These are phyloP conservation scores for Sugiyamaella americana DNA, from an alignment of 805 yeast genomes.

Conservation along the genomic window DNA sequence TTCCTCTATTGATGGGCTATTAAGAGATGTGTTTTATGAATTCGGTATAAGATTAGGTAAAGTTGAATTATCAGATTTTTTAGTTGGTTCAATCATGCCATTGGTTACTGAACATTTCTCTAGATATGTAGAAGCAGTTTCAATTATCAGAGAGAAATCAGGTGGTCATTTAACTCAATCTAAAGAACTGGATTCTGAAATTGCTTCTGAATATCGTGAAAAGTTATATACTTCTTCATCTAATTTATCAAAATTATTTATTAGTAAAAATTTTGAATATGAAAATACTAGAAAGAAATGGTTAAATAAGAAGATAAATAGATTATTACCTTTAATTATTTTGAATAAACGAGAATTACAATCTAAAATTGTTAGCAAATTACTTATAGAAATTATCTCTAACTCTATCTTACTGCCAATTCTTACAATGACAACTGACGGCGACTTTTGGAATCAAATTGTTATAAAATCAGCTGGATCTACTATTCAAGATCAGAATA, in stretches of 20 bases:
- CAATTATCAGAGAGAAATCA: slow-evolving; percentile 26
- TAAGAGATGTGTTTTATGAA: slow-evolving; percentile 38
- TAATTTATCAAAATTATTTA: slow-evolving; percentile 40
- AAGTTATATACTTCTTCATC: slow-evolving; percentile 43
- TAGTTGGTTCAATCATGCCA: slow-evolving; percentile 58
- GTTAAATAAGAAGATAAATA: slow-evolving; percentile 39
- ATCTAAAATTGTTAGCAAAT: slow-evolving; percentile 43
- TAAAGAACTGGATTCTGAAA: slow-evolving; percentile 35
- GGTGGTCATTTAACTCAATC: slow-evolving; percentile 30
- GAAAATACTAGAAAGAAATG: slow-evolving; percentile 43
- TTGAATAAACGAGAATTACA: slow-evolving; percentile 8
- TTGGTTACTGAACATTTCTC: slow-evolving; percentile 58
- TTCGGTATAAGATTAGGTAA: slow-evolving; percentile 39
- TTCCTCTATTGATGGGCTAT: slow-evolving; percentile 40
- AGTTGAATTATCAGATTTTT: slow-evolving; percentile 49
- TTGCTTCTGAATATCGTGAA: slow-evolving; percentile 45
- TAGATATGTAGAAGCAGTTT: slow-evolving; percentile 41
- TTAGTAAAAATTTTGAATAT: slow-evolving; percentile 31
- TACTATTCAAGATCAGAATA: slow-evolving; percentile 63
- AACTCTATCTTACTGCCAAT: slow-evolving; percentile 52
- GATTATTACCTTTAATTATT: slow-evolving; percentile 43
- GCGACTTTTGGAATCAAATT: slow-evolving; percentile 70
- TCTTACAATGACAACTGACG: slow-evolving; percentile 49
- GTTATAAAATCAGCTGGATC: slow-evolving; percentile 56
- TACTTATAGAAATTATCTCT: slow-evolving; percentile 60